These are phyloP conservation scores for Yamadazyma trypodendri DNA, from an alignment of 1,139 yeast genomes.

Conservation along the genomic window DNA sequence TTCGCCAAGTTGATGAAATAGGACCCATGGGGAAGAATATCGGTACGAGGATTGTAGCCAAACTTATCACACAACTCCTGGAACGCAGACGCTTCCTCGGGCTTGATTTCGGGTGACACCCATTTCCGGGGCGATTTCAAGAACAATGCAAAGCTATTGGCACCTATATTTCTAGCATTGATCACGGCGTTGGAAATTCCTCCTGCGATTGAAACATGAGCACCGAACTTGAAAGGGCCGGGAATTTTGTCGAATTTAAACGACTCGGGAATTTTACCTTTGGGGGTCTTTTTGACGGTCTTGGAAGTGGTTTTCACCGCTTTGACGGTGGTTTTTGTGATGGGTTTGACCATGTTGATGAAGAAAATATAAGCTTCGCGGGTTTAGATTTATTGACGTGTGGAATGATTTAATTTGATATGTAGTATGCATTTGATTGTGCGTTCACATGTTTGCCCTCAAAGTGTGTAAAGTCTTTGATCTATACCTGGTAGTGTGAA, in stretches of 20 bases:
- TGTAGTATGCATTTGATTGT: too few relatives aligned
- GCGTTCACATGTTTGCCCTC: too few relatives aligned
- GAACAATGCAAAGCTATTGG: conserved; percentile 86
- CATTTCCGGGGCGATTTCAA: conserved; percentile 89
- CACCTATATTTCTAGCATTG: conserved; percentile 75
- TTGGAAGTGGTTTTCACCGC: background rate
- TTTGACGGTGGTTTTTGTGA: conserved; percentile 1
- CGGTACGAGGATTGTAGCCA: conserved; percentile 71
- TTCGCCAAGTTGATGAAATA: conserved; percentile 90
- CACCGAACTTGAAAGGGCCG: conserved; percentile 61
- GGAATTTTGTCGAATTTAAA: conserved; percentile 25
- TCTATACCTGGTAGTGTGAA: too few relatives aligned
- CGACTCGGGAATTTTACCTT: conserved; percentile 7
- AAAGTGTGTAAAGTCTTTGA: too few relatives aligned
- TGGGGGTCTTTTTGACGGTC: background rate
- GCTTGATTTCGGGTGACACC: conserved; percentile 75
- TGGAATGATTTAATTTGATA: too few relatives aligned
- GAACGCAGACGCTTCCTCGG: conserved; percentile 67
- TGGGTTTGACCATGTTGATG: background rate
- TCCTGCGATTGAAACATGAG: conserved; percentile 74
- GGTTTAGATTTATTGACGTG: too few relatives aligned
- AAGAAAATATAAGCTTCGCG: too few relatives aligned
- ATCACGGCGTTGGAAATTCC: conserved; percentile 74
- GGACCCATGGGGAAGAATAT: conserved; percentile 91
- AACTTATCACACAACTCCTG: conserved; percentile 56